Evolutionary conservation across 2,329 filamentous ascomycete species (phyloP).

Genomic region (Emericellopsis atlantica): DNA sequence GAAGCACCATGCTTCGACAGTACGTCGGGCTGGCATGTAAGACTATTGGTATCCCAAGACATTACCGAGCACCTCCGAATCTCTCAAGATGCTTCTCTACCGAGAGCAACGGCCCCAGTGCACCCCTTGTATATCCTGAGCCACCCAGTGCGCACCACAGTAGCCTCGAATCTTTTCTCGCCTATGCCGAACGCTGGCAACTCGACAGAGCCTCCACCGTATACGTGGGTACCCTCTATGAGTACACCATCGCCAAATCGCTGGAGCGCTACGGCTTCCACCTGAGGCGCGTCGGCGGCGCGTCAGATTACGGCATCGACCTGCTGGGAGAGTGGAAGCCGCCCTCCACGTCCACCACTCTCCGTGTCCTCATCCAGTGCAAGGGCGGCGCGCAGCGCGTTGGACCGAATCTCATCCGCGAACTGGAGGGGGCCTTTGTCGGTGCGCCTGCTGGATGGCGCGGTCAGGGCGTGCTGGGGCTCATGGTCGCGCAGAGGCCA

Average conservation of each 20-base stretch:
- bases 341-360: slow-evolving; percentile 21
- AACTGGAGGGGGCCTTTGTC: slow-evolving; percentile 67
- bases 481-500: slow-evolving; percentile 56
- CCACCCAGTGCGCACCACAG: slow-evolving; percentile 40
- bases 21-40: no score
- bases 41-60: no score
- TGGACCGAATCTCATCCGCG: slow-evolving; percentile 52
- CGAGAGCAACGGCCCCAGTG: not conserved
- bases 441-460: slow-evolving; percentile 65
- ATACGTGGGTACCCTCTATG: slow-evolving; percentile 64
- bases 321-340: slow-evolving; percentile 59
- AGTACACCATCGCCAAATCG: slow-evolving; percentile 51
- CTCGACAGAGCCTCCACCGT: slow-evolving; percentile 44
- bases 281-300: slow-evolving; percentile 52
- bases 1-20: no score
- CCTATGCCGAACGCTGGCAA: slow-evolving; percentile 44
- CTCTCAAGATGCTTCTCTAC: no score
- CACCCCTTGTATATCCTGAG: slow-evolving; percentile 26
- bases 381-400: slow-evolving; percentile 43
- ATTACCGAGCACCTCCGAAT: no score
- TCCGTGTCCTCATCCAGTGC: slow-evolving; percentile 52
- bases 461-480: slow-evolving; percentile 49
- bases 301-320: slow-evolving; percentile 61
- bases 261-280: slow-evolving; percentile 50
- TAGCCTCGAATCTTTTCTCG: slow-evolving; percentile 51